Base-by-base conservation (phyloP, 495 filamentous ascomycete genomes). In the Trypethelium eluteriae region DNA sequence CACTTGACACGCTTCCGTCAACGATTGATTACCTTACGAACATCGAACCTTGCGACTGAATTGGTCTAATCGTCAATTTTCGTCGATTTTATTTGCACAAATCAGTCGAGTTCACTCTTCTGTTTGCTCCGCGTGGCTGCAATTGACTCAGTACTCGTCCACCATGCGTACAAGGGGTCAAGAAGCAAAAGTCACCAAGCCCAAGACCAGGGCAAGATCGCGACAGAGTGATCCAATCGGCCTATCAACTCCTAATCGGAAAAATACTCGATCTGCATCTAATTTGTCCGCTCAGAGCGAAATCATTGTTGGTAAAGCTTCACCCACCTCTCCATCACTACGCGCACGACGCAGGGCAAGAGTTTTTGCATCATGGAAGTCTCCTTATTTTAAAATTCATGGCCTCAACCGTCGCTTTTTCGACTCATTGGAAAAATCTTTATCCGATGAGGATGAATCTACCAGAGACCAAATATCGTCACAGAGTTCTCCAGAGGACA, bases 301-400 rank as follows among this genome's bases (percentile, higher is more conserved):
- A 59, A 41, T 63, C 41, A 47, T 63, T 47, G 62, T 41, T 41
- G 62, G 62, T 2, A 63, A 63, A 63, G 38, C 62, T 7, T 63
- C 62, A 14, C 38, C 38, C 4, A 63, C 62, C 16, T 47, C 62
- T 18, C 41, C 62, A 14, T 59, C 53, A 7, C 18, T 59, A 14
- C 53, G 53, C 18, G 11, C 62, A 34, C 3, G 62, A 34, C 62
- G 41, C 10, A 39, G n/a, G 2, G 41, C 12, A 36, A 59, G 53
- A 36, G 38, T 63, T 34, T 34, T 39, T 18, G 62, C 41, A n/a
- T 41, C 32, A 10, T 63, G 62, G 62, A 63, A 63, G 32, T 34
- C 62, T 39, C 62, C 62, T 47, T 9, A 41, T 0, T 9, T 63
- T 18, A 14, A n/a, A 4, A 25, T 63, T 34, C 16, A 34, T 63